Evolutionary conservation across 192 early-diverging fungal species (phyloP), one percentile per base, ranked within the genome.

Genomic region (Paraglomus brasilianum): DNA sequence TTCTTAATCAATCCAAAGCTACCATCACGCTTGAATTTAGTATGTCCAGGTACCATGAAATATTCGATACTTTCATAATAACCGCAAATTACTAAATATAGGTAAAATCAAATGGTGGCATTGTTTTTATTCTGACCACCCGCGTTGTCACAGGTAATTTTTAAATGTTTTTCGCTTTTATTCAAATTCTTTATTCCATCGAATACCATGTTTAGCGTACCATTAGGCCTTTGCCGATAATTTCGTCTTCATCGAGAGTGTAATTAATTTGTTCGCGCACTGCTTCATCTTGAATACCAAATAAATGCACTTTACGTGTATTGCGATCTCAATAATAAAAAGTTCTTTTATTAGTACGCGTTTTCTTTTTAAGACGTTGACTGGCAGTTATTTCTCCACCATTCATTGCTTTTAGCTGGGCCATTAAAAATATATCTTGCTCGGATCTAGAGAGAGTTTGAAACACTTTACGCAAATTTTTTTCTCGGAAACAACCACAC

Each of bases 271-370:
- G 52, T 17, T 55, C 52, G 7, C 52, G 52, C 24, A 55, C 52
- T 55, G 52, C 52, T 55, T 55, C 52, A 55, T 55, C 52, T 17
- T 55, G 52, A 17, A 55, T 55, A 55, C 52, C 52, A 55, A 55
- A 55, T 55, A 55, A 17, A 17, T 55, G 52, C 17, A 55, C 52
- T 55, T 55, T 55, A 55, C 52, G 30, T 3, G 30, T 30, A 30
- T 30, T 30, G 30, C 30, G 30, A 30, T 30, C 30, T 30, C 30
- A 30, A 3, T 3, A 30, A 3, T 30, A 30, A 30, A 30, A 30
- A 1, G 30, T 30, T 30, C 30, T 30, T 30, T 30, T 3, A 30
- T 30, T 30, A 30, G 30, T 30, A 30, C 30, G 30, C 30, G 30
- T 30, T 30, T 30, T 30, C 30, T 30, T 30, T 30, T 30, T 30